These are phyloP conservation scores for Penicillium roqueforti DNA, from an alignment of 495 filamentous ascomycete species.

Conservation along the genomic window DNA sequence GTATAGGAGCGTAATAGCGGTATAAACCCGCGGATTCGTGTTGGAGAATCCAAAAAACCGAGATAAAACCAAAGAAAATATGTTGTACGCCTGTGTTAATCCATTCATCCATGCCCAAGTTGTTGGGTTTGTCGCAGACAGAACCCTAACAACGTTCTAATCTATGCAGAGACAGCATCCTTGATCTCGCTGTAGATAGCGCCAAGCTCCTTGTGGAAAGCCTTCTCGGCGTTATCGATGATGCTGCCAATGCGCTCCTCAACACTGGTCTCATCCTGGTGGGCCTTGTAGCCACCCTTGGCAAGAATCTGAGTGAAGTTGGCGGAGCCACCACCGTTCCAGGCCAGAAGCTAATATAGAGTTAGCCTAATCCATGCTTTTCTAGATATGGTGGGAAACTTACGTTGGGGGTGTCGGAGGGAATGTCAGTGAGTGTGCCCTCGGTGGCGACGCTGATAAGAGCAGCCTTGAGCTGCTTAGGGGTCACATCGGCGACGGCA, in stretches of 20 bases:
- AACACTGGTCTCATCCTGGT: conserved; percentile 13
- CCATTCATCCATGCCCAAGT: conserved; percentile 29
- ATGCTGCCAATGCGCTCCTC: conserved; percentile 31
- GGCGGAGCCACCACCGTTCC: conserved; percentile 93
- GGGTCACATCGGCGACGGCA: conserved; percentile 83
- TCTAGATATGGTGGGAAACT: conserved; percentile 23
- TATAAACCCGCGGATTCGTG: conserved; percentile 15
- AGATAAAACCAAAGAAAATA: conserved; percentile 24
- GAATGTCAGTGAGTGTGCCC: conserved; percentile 78
- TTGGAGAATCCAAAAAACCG: conserved; percentile 15
- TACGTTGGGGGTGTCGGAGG: conserved; percentile 74
- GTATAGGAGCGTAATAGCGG: conserved; percentile 14
- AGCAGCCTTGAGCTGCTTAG: conserved; percentile 87
- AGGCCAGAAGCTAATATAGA: conserved; percentile 70
- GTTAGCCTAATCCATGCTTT: conserved; percentile 35
- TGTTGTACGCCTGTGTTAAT: conserved; percentile 33
- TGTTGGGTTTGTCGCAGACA: conserved; percentile 21
- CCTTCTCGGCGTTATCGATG: conserved; percentile 36
- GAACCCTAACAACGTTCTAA: conserved; percentile 15
- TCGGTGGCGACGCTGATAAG: conserved; percentile 79
- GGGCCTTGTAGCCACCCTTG: conserved; percentile 50
- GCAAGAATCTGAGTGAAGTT: conserved; percentile 86
- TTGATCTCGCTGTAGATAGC: conserved; percentile 48
- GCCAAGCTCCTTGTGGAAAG: conserved; percentile 35
- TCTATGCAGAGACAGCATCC: conserved; percentile 40